Percentiles rank a stretch among this genome's conserved stretches.
Conservation (phyloP, 2,329 filamentous ascomycete genomes). For the Lomentospora prolificans region DNA sequence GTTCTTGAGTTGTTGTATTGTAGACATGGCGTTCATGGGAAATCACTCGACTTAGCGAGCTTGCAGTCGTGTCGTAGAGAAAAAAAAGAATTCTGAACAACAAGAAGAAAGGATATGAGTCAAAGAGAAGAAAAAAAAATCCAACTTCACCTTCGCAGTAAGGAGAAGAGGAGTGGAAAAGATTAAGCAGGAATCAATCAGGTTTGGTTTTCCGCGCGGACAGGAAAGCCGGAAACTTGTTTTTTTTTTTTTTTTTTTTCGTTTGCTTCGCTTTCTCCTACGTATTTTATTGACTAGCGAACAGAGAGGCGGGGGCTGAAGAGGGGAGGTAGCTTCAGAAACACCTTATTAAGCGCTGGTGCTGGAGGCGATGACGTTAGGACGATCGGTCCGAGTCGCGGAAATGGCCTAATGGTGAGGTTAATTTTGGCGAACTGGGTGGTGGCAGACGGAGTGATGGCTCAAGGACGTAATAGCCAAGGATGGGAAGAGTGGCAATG, state of each 20-base stretch:
- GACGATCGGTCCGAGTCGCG: not conserved
- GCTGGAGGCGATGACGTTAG: not conserved
- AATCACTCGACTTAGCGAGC: not conserved
- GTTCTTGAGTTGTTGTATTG: slow-evolving; percentile 94
- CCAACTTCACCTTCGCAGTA: not conserved
- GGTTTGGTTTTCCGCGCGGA: not conserved
- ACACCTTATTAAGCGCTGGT: not conserved
- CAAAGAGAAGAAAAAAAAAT: not conserved
- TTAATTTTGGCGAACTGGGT: not conserved
- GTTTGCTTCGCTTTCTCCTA: not conserved
- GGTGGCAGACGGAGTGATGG: not conserved
- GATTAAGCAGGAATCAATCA: not conserved
- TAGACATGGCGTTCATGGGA: slow-evolving; percentile 39
- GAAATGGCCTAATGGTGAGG: not conserved
- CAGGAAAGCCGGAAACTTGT: not conserved
- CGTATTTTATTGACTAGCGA: not conserved
- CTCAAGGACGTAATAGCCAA: not conserved
- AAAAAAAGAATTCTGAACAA: not conserved
- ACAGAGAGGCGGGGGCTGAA: not conserved
- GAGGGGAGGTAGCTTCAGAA: not conserved
- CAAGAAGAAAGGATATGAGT: not conserved
- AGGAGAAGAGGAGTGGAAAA: not conserved
- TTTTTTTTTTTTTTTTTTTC: not conserved
- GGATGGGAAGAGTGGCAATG: not conserved
- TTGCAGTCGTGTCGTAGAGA: not conserved